Evolutionary conservation across 345 rosid genomes (phyloP).

Genomic region (Pugionium cornutum): DNA sequence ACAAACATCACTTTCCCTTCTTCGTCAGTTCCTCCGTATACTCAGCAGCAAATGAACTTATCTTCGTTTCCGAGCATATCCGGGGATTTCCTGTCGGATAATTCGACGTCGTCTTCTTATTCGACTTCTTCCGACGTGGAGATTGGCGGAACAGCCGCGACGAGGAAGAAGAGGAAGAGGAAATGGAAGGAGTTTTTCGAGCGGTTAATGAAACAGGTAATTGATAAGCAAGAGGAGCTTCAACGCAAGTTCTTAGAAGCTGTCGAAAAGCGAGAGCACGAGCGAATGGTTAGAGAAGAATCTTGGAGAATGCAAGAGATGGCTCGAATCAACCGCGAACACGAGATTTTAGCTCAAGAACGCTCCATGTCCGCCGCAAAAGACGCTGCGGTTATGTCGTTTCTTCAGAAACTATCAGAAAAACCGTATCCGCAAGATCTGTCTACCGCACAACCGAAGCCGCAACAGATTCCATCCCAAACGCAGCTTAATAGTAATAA

Average conservation of each 20-base stretch:
- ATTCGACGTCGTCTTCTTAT: constrained; percentile 49
- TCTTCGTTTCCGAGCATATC: constrained; percentile 43
- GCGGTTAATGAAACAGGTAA: constrained; percentile 65
- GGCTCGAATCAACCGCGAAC: constrained; percentile 59
- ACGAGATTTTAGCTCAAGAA: constrained; percentile 71
- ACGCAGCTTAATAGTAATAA: constrained; percentile 5
- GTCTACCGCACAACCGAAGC: constrained; percentile 18
- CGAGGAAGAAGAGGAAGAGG: constrained; percentile 64
- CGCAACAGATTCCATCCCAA: constrained; percentile 27
- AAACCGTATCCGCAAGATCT: constrained; percentile 21
- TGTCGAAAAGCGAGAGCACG: constrained; percentile 69
- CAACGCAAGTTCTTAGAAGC: constrained; percentile 75
- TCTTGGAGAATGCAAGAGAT: constrained; percentile 80
- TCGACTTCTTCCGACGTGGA: constrained; percentile 69
- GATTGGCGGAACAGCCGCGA: constrained; percentile 38
- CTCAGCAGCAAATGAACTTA: constrained; percentile 21
- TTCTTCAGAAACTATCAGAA: constrained; percentile 66
- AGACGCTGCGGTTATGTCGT: constrained; percentile 73
- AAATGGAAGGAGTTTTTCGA: constrained; percentile 59
- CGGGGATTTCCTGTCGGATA: constrained; percentile 48
- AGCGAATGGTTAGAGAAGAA: constrained; percentile 67
- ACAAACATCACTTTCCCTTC: constrained; percentile 34
- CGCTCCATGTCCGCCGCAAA: constrained; percentile 67
- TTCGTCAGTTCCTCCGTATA: constrained; percentile 36
- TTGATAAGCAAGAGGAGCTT: constrained; percentile 69